These are phyloP conservation scores for Cystofilobasidium macerans DNA, from an alignment of 768 basidiomycete genomes.

Conservation along the genomic window DNA sequence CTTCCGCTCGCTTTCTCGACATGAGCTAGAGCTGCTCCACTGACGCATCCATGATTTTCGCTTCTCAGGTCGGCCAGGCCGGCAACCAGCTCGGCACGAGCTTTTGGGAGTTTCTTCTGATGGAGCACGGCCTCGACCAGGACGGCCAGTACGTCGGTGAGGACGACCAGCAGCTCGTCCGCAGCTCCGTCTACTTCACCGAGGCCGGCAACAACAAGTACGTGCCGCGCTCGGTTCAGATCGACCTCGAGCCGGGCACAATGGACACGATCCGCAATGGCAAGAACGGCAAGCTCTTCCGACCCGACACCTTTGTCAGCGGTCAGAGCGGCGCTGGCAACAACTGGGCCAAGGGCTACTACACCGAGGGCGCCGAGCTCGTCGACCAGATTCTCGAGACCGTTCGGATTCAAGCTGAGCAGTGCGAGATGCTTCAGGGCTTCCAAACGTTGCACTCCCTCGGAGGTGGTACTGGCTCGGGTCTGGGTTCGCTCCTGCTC, in stretches of 20 bases:
- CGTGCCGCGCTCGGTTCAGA: constrained; percentile 77
- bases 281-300: constrained; percentile 61
- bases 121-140: constrained; percentile 36
- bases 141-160: constrained; percentile 49
- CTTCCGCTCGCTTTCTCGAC: background rate
- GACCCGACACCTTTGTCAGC: constrained; percentile 73
- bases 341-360: constrained; percentile 78
- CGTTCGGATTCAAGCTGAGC: constrained; percentile 97
- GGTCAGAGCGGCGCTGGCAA: constrained; percentile 59
- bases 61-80: constrained; percentile 42
- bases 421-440: constrained; percentile 91
- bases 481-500: constrained; percentile 98
- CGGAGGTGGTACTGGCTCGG: constrained; percentile 98
- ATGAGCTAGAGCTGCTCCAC: too few species aligned
- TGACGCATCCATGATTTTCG: background rate
- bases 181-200: constrained; percentile 25
- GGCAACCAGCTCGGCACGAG: constrained; percentile 58
- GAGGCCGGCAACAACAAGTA: constrained; percentile 48
- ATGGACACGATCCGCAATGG: constrained; percentile 66
- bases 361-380: constrained; percentile 58
- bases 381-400: constrained; percentile 75
- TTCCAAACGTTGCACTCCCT: constrained; percentile 99
- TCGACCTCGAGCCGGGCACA: constrained; percentile 83
- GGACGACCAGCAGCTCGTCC: constrained; percentile 59
- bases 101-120: constrained; percentile 78